Conservation (phyloP, 257 asterid genomes). For the Coffea canephora region DNA sequence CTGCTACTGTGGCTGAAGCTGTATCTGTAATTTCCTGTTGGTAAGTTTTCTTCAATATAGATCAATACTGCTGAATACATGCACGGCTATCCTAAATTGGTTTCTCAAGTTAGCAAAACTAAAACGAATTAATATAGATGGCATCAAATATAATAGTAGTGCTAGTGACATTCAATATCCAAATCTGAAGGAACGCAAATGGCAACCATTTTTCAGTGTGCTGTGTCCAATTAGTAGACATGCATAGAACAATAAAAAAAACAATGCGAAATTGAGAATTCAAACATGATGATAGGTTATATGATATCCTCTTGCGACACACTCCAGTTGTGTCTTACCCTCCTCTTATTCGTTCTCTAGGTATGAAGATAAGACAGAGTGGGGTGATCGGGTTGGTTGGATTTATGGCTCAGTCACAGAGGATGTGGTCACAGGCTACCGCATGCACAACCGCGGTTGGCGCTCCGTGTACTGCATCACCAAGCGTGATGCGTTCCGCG, state of each 20-base stretch:
- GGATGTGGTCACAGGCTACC: conserved; percentile 49
- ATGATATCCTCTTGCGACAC: too few species aligned
- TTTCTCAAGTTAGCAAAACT: too few species aligned
- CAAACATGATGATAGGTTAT: too few species aligned
- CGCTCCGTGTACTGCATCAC: conserved; percentile 42
- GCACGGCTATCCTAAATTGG: neutral
- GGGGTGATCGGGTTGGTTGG: conserved; percentile 57
- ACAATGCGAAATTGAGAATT: too few species aligned
- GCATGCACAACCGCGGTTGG: conserved; percentile 53
- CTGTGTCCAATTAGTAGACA: too few species aligned
- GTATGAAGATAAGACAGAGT: conserved; percentile 49
- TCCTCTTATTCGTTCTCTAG: neutral
- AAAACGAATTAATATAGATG: too few species aligned
- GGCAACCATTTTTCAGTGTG: too few species aligned
- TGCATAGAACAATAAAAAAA: too few species aligned
- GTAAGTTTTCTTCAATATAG: conserved; percentile 11
- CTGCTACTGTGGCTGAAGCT: conserved; percentile 44
- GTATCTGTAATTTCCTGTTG: conserved; percentile 45
- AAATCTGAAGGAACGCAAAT: too few species aligned
- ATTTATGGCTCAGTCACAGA: conserved; percentile 48
- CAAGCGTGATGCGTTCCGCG: conserved; percentile 44
- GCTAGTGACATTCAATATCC: too few species aligned
- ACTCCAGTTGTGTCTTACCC: too few species aligned
- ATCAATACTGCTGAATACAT: neutral
- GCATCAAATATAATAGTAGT: too few species aligned